Evolutionary conservation across 305 asterid genomes (phyloP).

Genomic region (Plantago coronopus): DNA sequence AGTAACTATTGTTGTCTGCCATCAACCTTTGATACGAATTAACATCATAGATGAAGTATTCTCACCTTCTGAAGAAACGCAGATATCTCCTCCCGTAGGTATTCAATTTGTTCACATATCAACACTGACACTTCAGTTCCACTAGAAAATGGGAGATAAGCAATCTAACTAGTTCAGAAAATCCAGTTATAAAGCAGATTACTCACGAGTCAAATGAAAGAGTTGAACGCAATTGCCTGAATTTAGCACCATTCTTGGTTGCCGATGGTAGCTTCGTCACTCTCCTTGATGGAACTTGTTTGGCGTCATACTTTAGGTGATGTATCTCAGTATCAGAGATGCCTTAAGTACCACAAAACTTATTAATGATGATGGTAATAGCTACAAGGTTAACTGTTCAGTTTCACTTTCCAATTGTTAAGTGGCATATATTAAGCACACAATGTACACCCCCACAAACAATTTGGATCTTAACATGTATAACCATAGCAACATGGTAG

Average conservation of each 20-base stretch:
- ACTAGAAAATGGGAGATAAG: conserved; percentile 35
- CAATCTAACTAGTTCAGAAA: conserved; percentile 9
- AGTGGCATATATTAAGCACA: not conserved
- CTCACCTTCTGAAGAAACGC: conserved; percentile 59
- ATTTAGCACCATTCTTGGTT: conserved; percentile 59
- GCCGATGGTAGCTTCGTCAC: conserved; percentile 51
- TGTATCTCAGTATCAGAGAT: conserved; percentile 57
- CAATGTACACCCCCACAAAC: not conserved
- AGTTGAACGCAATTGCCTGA: conserved; percentile 53
- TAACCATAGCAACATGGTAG: not conserved
- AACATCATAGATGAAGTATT: conserved; percentile 21
- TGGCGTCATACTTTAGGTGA: conserved; percentile 46
- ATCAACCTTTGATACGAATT: conserved; percentile 2
- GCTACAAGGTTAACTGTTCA: not conserved
- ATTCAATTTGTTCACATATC: conserved; percentile 37
- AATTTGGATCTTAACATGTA: not conserved
- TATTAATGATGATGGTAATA: conserved; percentile 7
- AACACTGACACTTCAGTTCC: conserved; percentile 75
- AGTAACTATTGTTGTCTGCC: conserved; percentile 20
- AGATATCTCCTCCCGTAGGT: conserved; percentile 40
- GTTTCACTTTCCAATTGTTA: not conserved
- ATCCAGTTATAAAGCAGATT: not conserved
- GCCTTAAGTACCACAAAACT: conserved; percentile 41
- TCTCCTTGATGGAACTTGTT: conserved; percentile 48
- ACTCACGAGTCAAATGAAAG: conserved; percentile 10